Evolutionary conservation across 768 basidiomycete species (phyloP).

Genomic region (Boletellus emodensis): DNA sequence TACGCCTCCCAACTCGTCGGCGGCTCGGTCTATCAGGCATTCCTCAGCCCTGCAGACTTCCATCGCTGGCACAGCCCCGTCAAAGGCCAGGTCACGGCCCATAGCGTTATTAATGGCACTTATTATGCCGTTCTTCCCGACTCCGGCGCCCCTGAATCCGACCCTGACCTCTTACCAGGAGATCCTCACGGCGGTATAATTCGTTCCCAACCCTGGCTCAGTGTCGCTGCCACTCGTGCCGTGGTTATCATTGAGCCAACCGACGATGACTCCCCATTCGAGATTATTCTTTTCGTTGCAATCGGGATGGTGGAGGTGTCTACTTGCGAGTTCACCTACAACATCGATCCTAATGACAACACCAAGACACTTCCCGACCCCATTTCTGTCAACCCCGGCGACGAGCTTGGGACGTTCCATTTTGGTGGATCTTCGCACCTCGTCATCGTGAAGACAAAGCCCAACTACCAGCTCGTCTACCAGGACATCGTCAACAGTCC

Average conservation of each 20-base stretch:
- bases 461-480: constrained; percentile 9
- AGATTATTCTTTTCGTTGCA: constrained; percentile 50
- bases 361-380: not conserved
- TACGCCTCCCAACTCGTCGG: constrained; percentile 37
- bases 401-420: constrained; percentile 50
- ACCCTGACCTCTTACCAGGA: not conserved
- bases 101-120: constrained; percentile 26
- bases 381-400: not conserved
- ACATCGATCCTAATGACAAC: too few relatives aligned
- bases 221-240: constrained; percentile 43
- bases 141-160: not conserved
- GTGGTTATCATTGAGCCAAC: constrained; percentile 50
- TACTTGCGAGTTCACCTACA: not conserved
- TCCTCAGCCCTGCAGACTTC: constrained; percentile 48
- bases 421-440: constrained; percentile 55
- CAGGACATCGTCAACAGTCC: constrained; percentile 3
- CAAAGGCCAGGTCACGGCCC: constrained; percentile 36
- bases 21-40: constrained; percentile 53
- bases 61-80: constrained; percentile 63
- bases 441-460: constrained; percentile 32
- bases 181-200: constrained; percentile 17
- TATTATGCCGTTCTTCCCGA: constrained; percentile 13
- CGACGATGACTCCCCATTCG: constrained; percentile 42
- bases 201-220: constrained; percentile 40
- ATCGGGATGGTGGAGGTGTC: constrained; percentile 65